Evolutionary conservation across 2,329 filamentous ascomycete species (phyloP).

Genomic region (Colletotrichum eremochloae): DNA sequence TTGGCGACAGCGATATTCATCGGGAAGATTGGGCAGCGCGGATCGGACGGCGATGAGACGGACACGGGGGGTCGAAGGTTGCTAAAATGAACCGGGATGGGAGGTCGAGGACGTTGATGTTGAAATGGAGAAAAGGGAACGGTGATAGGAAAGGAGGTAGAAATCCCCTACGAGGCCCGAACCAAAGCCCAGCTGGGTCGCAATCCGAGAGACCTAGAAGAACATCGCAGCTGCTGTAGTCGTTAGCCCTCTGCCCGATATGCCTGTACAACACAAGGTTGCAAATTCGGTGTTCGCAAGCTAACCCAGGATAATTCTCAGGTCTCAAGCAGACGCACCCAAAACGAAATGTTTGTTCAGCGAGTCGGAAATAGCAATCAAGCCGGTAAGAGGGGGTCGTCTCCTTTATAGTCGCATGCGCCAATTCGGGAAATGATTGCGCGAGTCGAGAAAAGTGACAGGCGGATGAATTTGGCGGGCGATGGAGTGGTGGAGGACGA

Average conservation of each 20-base stretch:
- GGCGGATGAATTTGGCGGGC: constrained; percentile 32
- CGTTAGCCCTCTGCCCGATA: constrained; percentile 35
- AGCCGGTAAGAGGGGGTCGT: background rate
- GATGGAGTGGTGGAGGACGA: constrained; percentile 32
- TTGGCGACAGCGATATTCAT: constrained; percentile 57
- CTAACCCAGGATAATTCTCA: constrained; percentile 32
- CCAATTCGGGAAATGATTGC: background rate
- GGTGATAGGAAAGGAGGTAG: constrained; percentile 14
- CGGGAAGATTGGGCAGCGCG: constrained; percentile 47
- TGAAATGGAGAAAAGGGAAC: constrained; percentile 11
- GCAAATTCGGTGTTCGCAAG: constrained; percentile 39
- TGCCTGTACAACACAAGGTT: constrained; percentile 18
- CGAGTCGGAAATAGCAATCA: background rate
- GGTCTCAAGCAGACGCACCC: constrained; percentile 33
- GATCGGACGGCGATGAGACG: constrained; percentile 40
- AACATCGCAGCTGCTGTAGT: constrained; percentile 50
- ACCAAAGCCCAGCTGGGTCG: constrained; percentile 53
- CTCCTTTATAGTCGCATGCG: constrained; percentile 28
- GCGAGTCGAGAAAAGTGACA: constrained; percentile 12
- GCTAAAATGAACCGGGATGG: constrained; percentile 41
- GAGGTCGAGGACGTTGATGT: constrained; percentile 40
- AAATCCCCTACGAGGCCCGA: constrained; percentile 46
- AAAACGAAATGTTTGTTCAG: constrained; percentile 10
- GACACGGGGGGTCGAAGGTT: constrained; percentile 32
- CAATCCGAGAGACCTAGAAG: constrained; percentile 51